A percentile compares a stretch with the other conserved stretches of the same genome.
Evolutionary conservation across 805 yeast genomes (phyloP).

Genomic region (Jamesozyma piceae): DNA sequence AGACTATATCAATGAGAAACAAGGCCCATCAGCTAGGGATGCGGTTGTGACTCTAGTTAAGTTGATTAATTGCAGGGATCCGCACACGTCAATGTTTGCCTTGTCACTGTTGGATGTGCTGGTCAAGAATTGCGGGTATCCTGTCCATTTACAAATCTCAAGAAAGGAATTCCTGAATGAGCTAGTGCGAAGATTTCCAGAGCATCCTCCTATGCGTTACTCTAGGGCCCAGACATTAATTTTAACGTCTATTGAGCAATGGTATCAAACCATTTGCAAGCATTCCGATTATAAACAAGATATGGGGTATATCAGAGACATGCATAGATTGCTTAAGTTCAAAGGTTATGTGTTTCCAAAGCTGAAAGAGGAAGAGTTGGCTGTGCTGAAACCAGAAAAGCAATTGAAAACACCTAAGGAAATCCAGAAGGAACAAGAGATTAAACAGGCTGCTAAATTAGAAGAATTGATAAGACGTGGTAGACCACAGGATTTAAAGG

Average conservation of each 20-base stretch:
- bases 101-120: slow-evolving; percentile 71
- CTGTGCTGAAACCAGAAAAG: slow-evolving; percentile 82
- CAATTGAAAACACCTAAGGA: slow-evolving; percentile 78
- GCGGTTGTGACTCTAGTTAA: slow-evolving; percentile 81
- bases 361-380: slow-evolving; percentile 76
- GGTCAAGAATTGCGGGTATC: slow-evolving; percentile 95
- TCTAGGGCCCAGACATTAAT: slow-evolving; percentile 72
- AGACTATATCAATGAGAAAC: slow-evolving; percentile 82
- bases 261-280: slow-evolving; percentile 89
- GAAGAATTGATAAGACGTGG: slow-evolving; percentile 93
- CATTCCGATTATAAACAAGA: slow-evolving; percentile 84
- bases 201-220: slow-evolving; percentile 78
- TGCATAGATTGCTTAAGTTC: slow-evolving; percentile 78
- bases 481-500: slow-evolving; percentile 83
- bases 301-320: slow-evolving; percentile 81
- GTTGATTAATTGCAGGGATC: slow-evolving; percentile 67
- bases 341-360: slow-evolving; percentile 92
- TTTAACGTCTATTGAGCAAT: slow-evolving; percentile 83
- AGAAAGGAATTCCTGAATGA: slow-evolving; percentile 89
- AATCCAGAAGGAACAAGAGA: slow-evolving; percentile 77
- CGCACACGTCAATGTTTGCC: slow-evolving; percentile 75
- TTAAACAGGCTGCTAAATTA: slow-evolving; percentile 84
- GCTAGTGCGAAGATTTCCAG: slow-evolving; percentile 84
- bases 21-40: slow-evolving; percentile 84
- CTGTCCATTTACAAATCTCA: slow-evolving; percentile 86